These are phyloP conservation scores for Serendipita sp. DNA, from an alignment of 768 basidiomycete genomes.

Conservation along the genomic window DNA sequence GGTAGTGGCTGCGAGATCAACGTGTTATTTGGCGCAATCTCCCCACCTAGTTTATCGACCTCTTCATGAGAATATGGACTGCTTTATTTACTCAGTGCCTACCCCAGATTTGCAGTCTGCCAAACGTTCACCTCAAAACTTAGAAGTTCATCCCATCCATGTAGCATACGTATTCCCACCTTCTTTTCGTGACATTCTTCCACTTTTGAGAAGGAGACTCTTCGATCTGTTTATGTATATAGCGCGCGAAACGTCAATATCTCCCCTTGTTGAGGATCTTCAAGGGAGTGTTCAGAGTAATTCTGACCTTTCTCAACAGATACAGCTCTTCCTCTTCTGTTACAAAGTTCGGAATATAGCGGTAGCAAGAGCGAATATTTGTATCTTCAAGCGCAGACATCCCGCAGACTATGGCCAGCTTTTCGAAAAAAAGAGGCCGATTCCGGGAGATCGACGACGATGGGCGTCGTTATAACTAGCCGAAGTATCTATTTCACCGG, in stretches of 20 bases:
- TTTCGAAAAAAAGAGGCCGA: no score
- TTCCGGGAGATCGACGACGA: no score
- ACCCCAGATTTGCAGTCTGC: conserved; percentile 68
- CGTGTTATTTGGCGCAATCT: conserved; percentile 49
- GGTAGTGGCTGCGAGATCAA: conserved; percentile 15
- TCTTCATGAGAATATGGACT: conserved; percentile 7
- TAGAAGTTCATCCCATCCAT: not conserved
- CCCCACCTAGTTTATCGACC: conserved; percentile 45
- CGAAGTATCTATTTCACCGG: no score
- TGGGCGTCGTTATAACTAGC: no score
- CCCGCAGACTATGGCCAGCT: no score
- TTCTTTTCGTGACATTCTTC: conserved; percentile 58
- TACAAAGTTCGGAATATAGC: conserved; percentile 68
- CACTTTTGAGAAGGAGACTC: conserved; percentile 71
- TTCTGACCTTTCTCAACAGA: conserved; percentile 53
- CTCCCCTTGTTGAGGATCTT: not conserved
- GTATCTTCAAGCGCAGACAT: not conserved
- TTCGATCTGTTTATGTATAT: conserved; percentile 36
- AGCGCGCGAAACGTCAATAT: not conserved
- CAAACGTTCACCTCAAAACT: not conserved
- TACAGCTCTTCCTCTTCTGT: conserved; percentile 61
- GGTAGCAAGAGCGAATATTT: not conserved
- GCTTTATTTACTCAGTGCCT: conserved; percentile 12
- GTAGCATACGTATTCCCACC: conserved; percentile 24
- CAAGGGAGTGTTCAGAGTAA: not conserved